Percentiles rank a stretch among this genome's conserved stretches.
phyloP scores from a whole-genome alignment of 2,329 filamentous ascomycete genomes.

The Fonsecaea monophora region DNA sequence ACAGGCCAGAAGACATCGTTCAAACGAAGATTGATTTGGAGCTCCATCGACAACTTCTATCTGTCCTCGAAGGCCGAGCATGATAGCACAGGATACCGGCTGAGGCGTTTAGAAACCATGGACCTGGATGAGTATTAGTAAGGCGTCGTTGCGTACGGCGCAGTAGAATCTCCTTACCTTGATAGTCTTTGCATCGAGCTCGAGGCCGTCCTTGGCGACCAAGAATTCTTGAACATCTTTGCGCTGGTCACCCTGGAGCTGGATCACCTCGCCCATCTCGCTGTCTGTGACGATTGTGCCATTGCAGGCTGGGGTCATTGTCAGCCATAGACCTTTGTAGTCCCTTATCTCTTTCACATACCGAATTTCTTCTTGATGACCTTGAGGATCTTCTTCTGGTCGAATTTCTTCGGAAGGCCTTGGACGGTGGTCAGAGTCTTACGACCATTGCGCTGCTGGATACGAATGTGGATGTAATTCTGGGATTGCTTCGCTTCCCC shows the following conservation, averaged over 20 bases:
- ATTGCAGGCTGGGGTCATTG: constrained; percentile 99
- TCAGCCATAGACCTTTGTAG: constrained; percentile 78
- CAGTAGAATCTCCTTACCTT: constrained; percentile 66
- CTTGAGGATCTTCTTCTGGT: constrained; percentile 99
- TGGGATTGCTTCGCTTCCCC: constrained; percentile 94
- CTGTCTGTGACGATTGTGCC: constrained; percentile 96
- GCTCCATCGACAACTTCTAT: constrained; percentile 43
- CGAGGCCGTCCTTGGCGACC: constrained; percentile 89
- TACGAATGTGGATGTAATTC: constrained; percentile 99
- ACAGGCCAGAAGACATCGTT: constrained; percentile 36
- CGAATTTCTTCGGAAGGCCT: constrained; percentile 98
- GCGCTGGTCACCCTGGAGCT: constrained; percentile 98
- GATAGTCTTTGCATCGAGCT: constrained; percentile 94
- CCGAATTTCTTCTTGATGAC: constrained; percentile 99
- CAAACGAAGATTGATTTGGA: constrained; percentile 17
- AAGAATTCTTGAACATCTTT: constrained; percentile 99
- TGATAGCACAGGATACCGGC: constrained; percentile 52
- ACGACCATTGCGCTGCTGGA: constrained; percentile 99
- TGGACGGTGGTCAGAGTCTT: constrained; percentile 99
- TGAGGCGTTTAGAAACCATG: constrained; percentile 59
- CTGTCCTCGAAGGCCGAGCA: constrained; percentile 50
- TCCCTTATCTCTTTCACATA: constrained; percentile 53
- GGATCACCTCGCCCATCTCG: constrained; percentile 99
- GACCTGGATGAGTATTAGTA: constrained; percentile 46
- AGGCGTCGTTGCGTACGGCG: neutral